Base-by-base conservation (phyloP, 768 basidiomycete species). In the Coprinopsis strossmayeri region DNA sequence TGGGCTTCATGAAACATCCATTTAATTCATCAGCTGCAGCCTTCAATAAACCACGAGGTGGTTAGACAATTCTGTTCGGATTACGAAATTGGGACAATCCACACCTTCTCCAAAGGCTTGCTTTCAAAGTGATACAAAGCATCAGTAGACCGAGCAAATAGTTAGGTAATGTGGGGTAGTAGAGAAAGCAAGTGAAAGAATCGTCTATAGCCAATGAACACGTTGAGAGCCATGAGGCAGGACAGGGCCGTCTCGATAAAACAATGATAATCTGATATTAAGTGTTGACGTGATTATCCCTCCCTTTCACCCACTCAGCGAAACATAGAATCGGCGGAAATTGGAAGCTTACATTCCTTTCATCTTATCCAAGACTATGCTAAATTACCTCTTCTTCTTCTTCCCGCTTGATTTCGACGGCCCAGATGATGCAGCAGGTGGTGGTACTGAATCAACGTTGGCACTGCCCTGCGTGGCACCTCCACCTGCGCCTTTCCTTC, bases 401-500 rank as follows among this genome's bases (percentile, higher is more conserved):
- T 82, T 86, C 9, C 73, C 69, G 37, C 70, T 64, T 57, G 68
- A 57, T 55, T 71, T 73, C 18, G 61, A 54, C 34, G 64, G 59
- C 17, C 68, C 59, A 54, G 65, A 58, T 26, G 64, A 59, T 26
- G 64, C 52, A 23, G 49, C 51, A 41, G 62, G 52, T 48, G 59
- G 50, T 23, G 64, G 55, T n/a, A 63, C 59, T 43, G 63, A 65
- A 38, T 78, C 74, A 24, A 72, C 59, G 11, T 55, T 58, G 2
- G 71, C 65, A 49, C 65, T 71, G 18, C 88, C 88, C 65, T 90
- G 88, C 12, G 84, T 89, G 18, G 87, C 85, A 47, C 69, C 67
- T 32, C 79, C 80, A 38, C 67, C 71, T 23, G 67, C 69, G 2
- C 69, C 71, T 57, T 73, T 79, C 55, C 76, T 77, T 61, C 78